These are phyloP conservation scores for Mycena epipterygia DNA, from an alignment of 768 basidiomycete species.

Conservation along the genomic window DNA sequence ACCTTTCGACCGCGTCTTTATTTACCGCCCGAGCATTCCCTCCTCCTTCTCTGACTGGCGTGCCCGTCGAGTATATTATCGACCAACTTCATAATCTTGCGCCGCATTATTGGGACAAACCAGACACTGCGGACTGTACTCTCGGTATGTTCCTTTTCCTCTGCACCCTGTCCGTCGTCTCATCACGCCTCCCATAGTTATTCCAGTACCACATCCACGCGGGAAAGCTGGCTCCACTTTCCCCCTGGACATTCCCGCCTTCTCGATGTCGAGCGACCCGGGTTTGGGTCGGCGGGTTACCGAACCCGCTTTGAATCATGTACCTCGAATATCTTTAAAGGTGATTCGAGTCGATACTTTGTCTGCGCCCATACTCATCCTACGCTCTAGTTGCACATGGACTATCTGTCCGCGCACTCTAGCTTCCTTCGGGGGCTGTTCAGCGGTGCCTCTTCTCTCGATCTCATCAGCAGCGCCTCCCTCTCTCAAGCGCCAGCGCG, in stretches of 20 bases:
- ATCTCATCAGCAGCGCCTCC: constrained; percentile 62
- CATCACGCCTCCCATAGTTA: constrained; percentile 54
- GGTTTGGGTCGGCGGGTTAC: constrained; percentile 63
- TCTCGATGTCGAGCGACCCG: constrained; percentile 50
- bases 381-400: constrained; percentile 76
- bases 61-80: constrained; percentile 81
- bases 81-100: constrained; percentile 78
- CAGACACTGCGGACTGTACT: constrained; percentile 85
- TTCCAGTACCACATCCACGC: constrained; percentile 62
- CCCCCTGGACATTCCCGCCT: constrained; percentile 43
- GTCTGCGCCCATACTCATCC: background rate
- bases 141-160: constrained; percentile 62
- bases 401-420: constrained; percentile 88
- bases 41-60: constrained; percentile 70
- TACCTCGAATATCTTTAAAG: constrained; percentile 72
- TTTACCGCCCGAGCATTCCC: constrained; percentile 74
- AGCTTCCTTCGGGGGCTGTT: constrained; percentile 79
- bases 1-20: constrained; percentile 42
- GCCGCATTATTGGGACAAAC: constrained; percentile 78
- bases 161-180: constrained; percentile 13
- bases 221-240: constrained; percentile 47
- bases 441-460: constrained; percentile 73
- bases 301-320: constrained; percentile 63
- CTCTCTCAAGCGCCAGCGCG: constrained; percentile 39
- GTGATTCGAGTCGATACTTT: constrained; percentile 53